Evolutionary conservation across 1,284 basidiomycete species (phyloP).

Genomic region (Prillingera fragicola): DNA sequence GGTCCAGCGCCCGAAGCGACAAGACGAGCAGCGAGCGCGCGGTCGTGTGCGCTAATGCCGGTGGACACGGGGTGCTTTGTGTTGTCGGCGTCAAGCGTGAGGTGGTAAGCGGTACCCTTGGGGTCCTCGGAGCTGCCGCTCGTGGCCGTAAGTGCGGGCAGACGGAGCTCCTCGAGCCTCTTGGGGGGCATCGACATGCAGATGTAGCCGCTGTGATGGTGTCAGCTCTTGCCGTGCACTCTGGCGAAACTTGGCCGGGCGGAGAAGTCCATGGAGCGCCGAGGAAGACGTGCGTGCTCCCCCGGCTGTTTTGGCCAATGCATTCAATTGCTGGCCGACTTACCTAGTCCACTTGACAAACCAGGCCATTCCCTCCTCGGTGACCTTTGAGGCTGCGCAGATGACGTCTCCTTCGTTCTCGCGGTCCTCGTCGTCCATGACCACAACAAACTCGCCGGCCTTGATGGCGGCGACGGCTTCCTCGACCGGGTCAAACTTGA

Average conservation of each 20-base stretch:
- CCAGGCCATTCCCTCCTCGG: constrained; percentile 98
- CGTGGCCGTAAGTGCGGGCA: constrained; percentile 88
- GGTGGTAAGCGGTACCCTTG: constrained; percentile 92
- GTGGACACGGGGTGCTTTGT: constrained; percentile 56
- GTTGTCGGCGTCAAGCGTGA: constrained; percentile 83
- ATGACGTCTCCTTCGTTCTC: constrained; percentile 96
- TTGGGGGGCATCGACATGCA: constrained; percentile 78
- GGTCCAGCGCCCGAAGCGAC: constrained; percentile 60
- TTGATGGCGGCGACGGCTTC: constrained; percentile 73
- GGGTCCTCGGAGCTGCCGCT: constrained; percentile 68
- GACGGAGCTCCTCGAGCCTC: constrained; percentile 70
- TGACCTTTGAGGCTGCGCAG: constrained; percentile 71
- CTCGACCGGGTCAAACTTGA: constrained; percentile 64
- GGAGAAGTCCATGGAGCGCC: too few species aligned
- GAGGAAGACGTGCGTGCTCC: not conserved
- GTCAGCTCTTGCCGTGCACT: not conserved
- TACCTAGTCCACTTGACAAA: constrained; percentile 94
- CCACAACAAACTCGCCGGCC: constrained; percentile 82
- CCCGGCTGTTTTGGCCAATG: not conserved
- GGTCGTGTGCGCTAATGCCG: constrained; percentile 94
- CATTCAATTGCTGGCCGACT: constrained; percentile 27
- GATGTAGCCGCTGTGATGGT: constrained; percentile 74
- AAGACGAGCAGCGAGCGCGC: constrained; percentile 76
- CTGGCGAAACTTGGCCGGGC: too few species aligned
- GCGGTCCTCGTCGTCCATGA: constrained; percentile 88